phyloP scores from a whole-genome alignment of 1,139 yeast genomes.

The Nakaseomyces nivariensis region DNA sequence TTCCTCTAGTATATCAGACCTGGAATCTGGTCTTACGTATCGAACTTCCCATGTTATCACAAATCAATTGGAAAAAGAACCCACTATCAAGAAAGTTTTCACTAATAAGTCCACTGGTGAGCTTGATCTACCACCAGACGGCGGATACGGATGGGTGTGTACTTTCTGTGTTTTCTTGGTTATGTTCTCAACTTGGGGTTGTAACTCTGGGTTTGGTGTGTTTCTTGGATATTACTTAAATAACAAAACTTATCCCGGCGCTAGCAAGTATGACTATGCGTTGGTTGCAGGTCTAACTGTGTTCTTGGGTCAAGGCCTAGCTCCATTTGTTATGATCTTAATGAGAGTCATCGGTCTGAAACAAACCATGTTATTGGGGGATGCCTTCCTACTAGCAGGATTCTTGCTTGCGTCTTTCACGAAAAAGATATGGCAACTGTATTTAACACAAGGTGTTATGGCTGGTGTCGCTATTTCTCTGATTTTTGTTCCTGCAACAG shows the following conservation, averaged over 20 bases:
- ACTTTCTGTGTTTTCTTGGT: slow-evolving; percentile 45
- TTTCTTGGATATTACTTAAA: slow-evolving; percentile 48
- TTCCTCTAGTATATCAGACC: neutral
- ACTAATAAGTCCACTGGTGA: slow-evolving; percentile 29
- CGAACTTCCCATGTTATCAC: slow-evolving; percentile 6
- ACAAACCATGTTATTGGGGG: slow-evolving; percentile 39
- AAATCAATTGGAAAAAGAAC: slow-evolving; percentile 9
- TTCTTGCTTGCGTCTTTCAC: slow-evolving; percentile 58
- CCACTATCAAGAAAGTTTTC: slow-evolving; percentile 27
- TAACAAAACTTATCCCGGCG: slow-evolving; percentile 43
- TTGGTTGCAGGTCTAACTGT: slow-evolving; percentile 59
- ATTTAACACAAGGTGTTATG: slow-evolving; percentile 57
- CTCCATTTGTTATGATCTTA: slow-evolving; percentile 42
- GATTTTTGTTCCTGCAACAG: slow-evolving; percentile 48
- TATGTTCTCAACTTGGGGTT: slow-evolving; percentile 64
- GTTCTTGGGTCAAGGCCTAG: slow-evolving; percentile 45
- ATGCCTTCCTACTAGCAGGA: slow-evolving; percentile 43
- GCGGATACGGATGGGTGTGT: slow-evolving; percentile 64
- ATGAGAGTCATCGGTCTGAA: slow-evolving; percentile 34
- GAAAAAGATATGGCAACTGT: slow-evolving; percentile 51
- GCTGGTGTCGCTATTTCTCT: slow-evolving; percentile 54
- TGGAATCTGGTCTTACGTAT: neutral
- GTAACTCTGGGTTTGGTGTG: slow-evolving; percentile 61
- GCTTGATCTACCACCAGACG: slow-evolving; percentile 47
- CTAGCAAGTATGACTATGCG: slow-evolving; percentile 52